Evolutionary conservation across 2,329 filamentous ascomycete species (phyloP), one percentile per base, ranked within the genome.

Genomic region (Mycosphaerella arachidis): DNA sequence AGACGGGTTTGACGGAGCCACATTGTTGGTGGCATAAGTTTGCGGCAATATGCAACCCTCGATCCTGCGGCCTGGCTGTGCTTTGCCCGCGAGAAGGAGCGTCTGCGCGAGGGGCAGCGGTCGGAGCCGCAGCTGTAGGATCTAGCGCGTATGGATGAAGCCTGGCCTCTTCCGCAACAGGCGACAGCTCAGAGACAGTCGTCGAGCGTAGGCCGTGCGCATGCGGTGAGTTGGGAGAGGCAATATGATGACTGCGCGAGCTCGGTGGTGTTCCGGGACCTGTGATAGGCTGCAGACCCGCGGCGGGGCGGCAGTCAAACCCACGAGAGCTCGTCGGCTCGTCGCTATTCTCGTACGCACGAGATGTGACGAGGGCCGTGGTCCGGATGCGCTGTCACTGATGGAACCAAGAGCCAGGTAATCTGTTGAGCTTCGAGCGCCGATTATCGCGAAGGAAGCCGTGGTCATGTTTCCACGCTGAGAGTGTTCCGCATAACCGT

Each of bases 1-100:
- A 54, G 59, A 53, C 62, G 62, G 59, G 51, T 55, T 51, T 48
- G 59, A 60, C 57, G 62, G 62, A 61, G 59, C 57, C 57, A 59
- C 52, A 29, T 35, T 58, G 52, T 58, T 56, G 62, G 55, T 59
- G 53, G 40, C 51, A 56, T 55, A 57, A 48, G 55, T 1, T 56
- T 57, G 57, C 51, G 24, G 40, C 50, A 35, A 29, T 52, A 1
- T 58, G 50, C 62, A 59, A 43, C 57, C 57, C 57, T 59, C 45
- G 37, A 60, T 62, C 62, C 62, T 62, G 57, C 62, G 62, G 62
- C 57, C 50, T 58, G 59, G 40, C 40, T 43, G 40, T 43, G 40
- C 40, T 43, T 35, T 56, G 40, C 43, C 54, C 54, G 54, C 40
- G 45, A 46, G 43, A 13, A 50, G 27, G 29, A n/a, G 50, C 50